Evolutionary conservation across 805 yeast species (phyloP).

Genomic region (Isabelozyma pseudorhagii): DNA sequence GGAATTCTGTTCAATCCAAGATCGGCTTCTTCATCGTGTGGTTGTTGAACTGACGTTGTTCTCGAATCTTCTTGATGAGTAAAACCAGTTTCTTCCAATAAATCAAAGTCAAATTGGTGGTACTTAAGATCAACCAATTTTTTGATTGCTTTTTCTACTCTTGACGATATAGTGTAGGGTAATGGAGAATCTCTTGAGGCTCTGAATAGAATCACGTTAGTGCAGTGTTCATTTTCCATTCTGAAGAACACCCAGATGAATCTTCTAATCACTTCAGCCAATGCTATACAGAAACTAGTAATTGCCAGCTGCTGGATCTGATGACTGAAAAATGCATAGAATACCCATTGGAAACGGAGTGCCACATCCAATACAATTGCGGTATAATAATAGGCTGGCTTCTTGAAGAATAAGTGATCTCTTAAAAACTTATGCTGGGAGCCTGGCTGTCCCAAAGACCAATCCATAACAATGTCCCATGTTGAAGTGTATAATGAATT

Average conservation of each 20-base stretch:
- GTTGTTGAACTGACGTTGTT: background rate
- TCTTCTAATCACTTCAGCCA: constrained; percentile 79
- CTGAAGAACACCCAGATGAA: constrained; percentile 89
- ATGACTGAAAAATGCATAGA: constrained; percentile 72
- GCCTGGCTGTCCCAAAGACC: constrained; percentile 77
- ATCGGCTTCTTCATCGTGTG: constrained; percentile 9
- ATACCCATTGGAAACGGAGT: constrained; percentile 87
- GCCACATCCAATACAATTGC: constrained; percentile 74
- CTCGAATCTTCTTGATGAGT: background rate
- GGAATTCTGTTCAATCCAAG: constrained; percentile 7
- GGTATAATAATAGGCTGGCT: constrained; percentile 52
- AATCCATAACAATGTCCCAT: constrained; percentile 96
- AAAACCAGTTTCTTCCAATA: background rate
- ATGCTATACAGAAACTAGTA: constrained; percentile 77
- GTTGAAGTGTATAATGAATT: constrained; percentile 67
- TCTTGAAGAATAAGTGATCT: constrained; percentile 63
- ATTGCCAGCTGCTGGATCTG: constrained; percentile 86
- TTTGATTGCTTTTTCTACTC: constrained; percentile 35
- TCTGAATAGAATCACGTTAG: constrained; percentile 79
- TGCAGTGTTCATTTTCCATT: constrained; percentile 94
- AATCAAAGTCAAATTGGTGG: background rate
- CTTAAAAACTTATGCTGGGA: constrained; percentile 60
- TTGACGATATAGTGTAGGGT: constrained; percentile 58
- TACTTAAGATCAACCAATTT: constrained; percentile 34
- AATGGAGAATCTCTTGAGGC: constrained; percentile 86